Evolutionary conservation across 2,329 filamentous ascomycete species (phyloP), one percentile per base, ranked within the genome.

Genomic region (Arthroderma sp.): DNA sequence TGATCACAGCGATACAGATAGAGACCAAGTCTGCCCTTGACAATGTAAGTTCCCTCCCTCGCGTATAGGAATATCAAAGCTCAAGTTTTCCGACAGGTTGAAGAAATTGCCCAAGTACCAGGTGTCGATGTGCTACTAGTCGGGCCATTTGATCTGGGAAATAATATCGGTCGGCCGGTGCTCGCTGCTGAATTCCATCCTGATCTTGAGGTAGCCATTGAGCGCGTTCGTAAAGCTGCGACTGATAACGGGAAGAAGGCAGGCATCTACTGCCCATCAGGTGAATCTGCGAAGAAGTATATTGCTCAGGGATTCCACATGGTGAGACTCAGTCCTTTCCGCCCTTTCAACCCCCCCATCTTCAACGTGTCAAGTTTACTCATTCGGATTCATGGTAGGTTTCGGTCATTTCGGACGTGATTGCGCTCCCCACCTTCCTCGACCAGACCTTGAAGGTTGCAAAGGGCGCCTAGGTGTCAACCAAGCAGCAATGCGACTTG

Each of bases 71-170:
- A 11, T 21, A 54, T 25, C 5, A n/a, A 8, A 21, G 44, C 11
- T 57, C n/a, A 38, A 43, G 39, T 33, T 11, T 56, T 41, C 33
- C 38, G 41, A 28, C 60, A 72, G 68, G 71, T 76, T 15, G 70
- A 74, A 25, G 76, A 75, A 56, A 81, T 81, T 56, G 78, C 79
- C 9, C 73, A 74, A 8, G 70, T 80, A 2, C 73, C 74, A 1
- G 79, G 79, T 1, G 74, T 81, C 6, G 78, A 81, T 59, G 75
- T 77, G 23, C 66, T 81, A 4, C 72, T 81, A 25, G 73, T 81
- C 55, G 79, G 79, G 0, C 79, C 79, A 1, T 80, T 77, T 66
- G 79, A 81, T 67, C 68, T 81, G 0, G 79, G 80, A 21, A 82
- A 81, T 63, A 80, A 78, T 55, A 80, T 81, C 54, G 79, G 79